Percentiles rank a stretch among this genome's conserved stretches.
Evolutionary conservation across 768 basidiomycete genomes (phyloP).

Genomic region (Artomyces pyxidatus): DNA sequence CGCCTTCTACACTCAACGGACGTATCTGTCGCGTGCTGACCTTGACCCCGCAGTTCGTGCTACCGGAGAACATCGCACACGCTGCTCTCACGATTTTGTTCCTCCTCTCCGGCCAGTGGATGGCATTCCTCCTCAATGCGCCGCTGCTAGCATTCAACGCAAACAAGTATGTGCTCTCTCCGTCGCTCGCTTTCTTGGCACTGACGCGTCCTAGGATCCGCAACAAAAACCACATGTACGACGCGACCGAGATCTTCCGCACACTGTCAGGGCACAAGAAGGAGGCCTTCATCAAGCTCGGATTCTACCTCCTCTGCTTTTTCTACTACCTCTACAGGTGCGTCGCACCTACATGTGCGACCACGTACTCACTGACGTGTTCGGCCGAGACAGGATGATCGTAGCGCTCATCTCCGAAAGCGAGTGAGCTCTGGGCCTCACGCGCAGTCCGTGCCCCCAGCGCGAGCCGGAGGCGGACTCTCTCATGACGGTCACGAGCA

Average conservation of each 20-base stretch:
- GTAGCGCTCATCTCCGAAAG: conserved; percentile 42
- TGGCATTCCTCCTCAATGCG: conserved; percentile 82
- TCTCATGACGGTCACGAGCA: not conserved
- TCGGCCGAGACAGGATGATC: conserved; percentile 34
- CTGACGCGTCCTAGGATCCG: conserved; percentile 53
- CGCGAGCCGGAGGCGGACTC: not conserved
- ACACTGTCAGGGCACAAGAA: conserved; percentile 92
- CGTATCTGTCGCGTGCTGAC: not conserved
- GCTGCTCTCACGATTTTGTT: conserved; percentile 86
- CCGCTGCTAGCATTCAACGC: conserved; percentile 86
- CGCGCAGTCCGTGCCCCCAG: not conserved
- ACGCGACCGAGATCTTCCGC: conserved; percentile 98
- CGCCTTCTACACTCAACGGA: conserved; percentile 11
- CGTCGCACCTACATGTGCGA: conserved; percentile 20
- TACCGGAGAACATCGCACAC: conserved; percentile 94
- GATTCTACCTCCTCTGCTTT: conserved; percentile 86
- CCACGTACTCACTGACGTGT: not conserved
- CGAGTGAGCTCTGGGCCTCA: conserved; percentile 20
- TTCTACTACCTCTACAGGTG: conserved; percentile 90
- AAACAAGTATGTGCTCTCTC: conserved; percentile 68
- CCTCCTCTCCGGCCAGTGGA: conserved; percentile 94
- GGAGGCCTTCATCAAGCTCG: conserved; percentile 91
- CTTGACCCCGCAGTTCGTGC: conserved; percentile 68
- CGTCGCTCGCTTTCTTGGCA: not conserved
- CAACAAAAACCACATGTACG: conserved; percentile 95